Evolutionary conservation across 1,139 yeast species (phyloP).

Genomic region (Suhomyces coccinellae): DNA sequence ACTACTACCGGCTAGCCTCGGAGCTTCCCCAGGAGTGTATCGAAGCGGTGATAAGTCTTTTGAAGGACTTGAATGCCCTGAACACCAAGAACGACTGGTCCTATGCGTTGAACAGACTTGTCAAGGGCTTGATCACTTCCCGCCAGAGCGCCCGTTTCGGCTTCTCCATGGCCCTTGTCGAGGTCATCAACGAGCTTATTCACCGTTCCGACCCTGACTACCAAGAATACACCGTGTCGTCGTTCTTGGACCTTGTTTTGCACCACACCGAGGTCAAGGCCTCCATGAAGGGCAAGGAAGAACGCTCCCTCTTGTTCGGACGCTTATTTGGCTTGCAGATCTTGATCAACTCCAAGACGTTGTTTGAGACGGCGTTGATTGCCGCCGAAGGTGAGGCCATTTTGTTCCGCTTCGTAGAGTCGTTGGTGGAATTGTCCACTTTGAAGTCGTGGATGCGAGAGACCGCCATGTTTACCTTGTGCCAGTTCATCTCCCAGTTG

Average conservation of each 20-base stretch:
- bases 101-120: slow-evolving; percentile 74
- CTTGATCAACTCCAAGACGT: slow-evolving; percentile 57
- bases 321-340: slow-evolving; percentile 82
- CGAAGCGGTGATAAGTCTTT: slow-evolving; percentile 65
- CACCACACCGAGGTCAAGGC: slow-evolving; percentile 44
- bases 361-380: slow-evolving; percentile 30
- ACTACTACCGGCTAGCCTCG: slow-evolving; percentile 76
- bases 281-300: slow-evolving; percentile 76
- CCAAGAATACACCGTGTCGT: slow-evolving; percentile 32
- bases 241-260: slow-evolving; percentile 47
- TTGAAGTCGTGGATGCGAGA: slow-evolving; percentile 86
- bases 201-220: slow-evolving; percentile 21
- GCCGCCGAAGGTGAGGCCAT: slow-evolving; percentile 30
- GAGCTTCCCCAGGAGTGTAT: slow-evolving; percentile 74
- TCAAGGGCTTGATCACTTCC: slow-evolving; percentile 78
- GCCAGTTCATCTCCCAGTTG: slow-evolving; percentile 41
- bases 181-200: slow-evolving; percentile 56
- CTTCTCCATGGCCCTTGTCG: slow-evolving; percentile 84
- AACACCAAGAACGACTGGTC: slow-evolving; percentile 65
- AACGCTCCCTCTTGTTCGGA: slow-evolving; percentile 79
- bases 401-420: slow-evolving; percentile 39
- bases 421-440: slow-evolving; percentile 58
- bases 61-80: slow-evolving; percentile 55
- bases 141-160: slow-evolving; percentile 87
- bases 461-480: slow-evolving; percentile 70